Evolutionary conservation across 1,284 basidiomycete genomes (phyloP).

Genomic region (Ceratobasidium theobromae): DNA sequence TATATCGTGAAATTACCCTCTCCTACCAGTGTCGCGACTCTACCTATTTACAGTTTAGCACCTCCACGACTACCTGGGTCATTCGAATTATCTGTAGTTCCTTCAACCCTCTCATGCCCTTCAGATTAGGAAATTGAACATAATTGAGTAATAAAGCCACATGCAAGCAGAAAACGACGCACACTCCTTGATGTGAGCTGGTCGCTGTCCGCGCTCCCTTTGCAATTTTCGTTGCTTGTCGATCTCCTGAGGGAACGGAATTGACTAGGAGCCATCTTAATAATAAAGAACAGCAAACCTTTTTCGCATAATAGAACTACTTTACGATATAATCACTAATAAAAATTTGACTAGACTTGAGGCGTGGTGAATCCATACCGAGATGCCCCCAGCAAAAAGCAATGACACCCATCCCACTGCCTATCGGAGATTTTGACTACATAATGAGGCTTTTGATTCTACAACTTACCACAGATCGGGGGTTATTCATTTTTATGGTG

Average conservation of each 20-base stretch:
- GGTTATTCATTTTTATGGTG: slow-evolving; percentile 12
- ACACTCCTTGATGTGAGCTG: slow-evolving; percentile 30
- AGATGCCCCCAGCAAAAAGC: slow-evolving; percentile 18
- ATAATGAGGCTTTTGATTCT: background rate
- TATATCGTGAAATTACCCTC: too few relatives aligned
- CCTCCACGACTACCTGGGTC: background rate
- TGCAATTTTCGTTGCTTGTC: slow-evolving; percentile 23
- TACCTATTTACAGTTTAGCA: background rate
- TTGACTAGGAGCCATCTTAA: background rate
- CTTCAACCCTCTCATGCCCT: slow-evolving; percentile 20
- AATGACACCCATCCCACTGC: slow-evolving; percentile 12
- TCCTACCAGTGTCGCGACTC: too few relatives aligned
- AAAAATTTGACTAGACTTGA: background rate
- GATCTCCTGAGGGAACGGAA: background rate
- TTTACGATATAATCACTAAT: background rate
- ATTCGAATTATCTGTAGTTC: background rate
- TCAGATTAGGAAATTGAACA: background rate
- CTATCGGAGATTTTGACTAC: background rate
- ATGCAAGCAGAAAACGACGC: too few relatives aligned
- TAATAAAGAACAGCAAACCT: background rate
- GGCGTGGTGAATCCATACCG: background rate
- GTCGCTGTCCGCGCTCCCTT: too few relatives aligned
- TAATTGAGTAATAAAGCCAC: too few relatives aligned
- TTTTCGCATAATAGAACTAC: slow-evolving; percentile 25
- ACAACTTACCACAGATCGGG: slow-evolving; percentile 18